A percentile compares a stretch with the other conserved stretches of the same genome.
Conservation (phyloP, 108 stramenopile genomes). For the Skeletonema marinoi region DNA sequence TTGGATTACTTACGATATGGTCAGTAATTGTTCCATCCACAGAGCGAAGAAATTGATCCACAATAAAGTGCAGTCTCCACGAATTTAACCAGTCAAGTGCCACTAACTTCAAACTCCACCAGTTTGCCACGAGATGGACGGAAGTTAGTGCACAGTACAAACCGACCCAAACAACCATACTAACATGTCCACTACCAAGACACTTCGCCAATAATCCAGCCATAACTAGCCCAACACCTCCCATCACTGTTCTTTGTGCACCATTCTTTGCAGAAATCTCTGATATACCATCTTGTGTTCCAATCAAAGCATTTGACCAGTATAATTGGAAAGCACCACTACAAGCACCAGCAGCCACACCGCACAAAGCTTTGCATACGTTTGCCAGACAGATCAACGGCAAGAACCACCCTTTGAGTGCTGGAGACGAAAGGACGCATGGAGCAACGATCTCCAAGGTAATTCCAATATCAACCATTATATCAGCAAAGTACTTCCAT, state of each 20-base stretch:
- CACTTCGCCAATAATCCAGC: conserved; percentile 65
- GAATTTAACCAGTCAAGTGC: conserved; percentile 76
- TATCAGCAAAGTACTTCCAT: conserved; percentile 84
- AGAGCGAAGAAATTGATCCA: conserved; percentile 46
- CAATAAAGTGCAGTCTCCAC: conserved; percentile 57
- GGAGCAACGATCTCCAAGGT: conserved; percentile 77
- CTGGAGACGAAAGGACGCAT: conserved; percentile 20
- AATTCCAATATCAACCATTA: conserved; percentile 81
- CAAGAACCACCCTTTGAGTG: conserved; percentile 65
- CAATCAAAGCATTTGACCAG: conserved; percentile 68
- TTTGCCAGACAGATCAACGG: conserved; percentile 70
- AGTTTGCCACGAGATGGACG: conserved; percentile 69
- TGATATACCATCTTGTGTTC: conserved; percentile 52
- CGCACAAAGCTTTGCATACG: conserved; percentile 85
- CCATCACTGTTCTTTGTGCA: conserved; percentile 81
- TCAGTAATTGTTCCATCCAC: not conserved
- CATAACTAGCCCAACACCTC: conserved; percentile 73
- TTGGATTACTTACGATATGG: conserved; percentile 60
- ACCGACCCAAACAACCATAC: conserved; percentile 30
- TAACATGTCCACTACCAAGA: conserved; percentile 42
- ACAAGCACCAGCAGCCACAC: conserved; percentile 83
- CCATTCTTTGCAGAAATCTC: conserved; percentile 77
- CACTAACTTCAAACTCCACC: conserved; percentile 71
- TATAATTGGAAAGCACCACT: conserved; percentile 80
- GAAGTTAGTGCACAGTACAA: conserved; percentile 65